These are phyloP conservation scores for Chrysopogon serrulatus DNA, from an alignment of 176 grass and related monocot species.

Conservation along the genomic window DNA sequence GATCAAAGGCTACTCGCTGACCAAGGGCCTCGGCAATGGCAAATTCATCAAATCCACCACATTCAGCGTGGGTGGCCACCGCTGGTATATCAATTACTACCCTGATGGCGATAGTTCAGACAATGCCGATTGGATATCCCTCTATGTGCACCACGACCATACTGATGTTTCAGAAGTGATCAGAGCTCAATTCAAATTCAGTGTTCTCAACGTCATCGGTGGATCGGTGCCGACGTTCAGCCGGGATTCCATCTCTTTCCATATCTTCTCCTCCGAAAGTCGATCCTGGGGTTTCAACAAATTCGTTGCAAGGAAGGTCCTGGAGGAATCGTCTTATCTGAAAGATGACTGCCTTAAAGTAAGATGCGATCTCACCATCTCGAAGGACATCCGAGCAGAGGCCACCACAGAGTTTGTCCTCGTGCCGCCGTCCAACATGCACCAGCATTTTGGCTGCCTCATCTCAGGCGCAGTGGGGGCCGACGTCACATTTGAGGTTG, in stretches of 20 bases:
- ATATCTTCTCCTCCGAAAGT: background rate
- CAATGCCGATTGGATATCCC: background rate
- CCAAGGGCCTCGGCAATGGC: background rate
- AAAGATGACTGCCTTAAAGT: background rate
- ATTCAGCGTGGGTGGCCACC: background rate
- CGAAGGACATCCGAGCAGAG: background rate
- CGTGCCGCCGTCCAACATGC: background rate
- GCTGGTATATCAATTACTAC: background rate
- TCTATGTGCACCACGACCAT: background rate
- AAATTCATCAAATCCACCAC: background rate
- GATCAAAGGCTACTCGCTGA: slow-evolving; percentile 10
- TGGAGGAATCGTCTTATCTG: background rate
- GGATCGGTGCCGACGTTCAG: background rate
- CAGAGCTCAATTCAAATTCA: background rate
- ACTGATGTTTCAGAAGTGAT: background rate
- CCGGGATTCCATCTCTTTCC: too few relatives aligned
- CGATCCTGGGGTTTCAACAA: background rate
- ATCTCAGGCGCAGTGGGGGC: background rate
- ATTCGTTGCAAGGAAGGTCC: background rate
- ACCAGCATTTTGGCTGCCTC: background rate
- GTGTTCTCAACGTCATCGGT: background rate
- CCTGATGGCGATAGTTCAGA: background rate
- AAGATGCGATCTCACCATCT: background rate
- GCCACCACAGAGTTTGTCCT: too few relatives aligned
- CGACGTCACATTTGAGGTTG: slow-evolving; percentile 15